Evolutionary conservation across 768 basidiomycete genomes (phyloP).

Genomic region (Hericium rajendrae): DNA sequence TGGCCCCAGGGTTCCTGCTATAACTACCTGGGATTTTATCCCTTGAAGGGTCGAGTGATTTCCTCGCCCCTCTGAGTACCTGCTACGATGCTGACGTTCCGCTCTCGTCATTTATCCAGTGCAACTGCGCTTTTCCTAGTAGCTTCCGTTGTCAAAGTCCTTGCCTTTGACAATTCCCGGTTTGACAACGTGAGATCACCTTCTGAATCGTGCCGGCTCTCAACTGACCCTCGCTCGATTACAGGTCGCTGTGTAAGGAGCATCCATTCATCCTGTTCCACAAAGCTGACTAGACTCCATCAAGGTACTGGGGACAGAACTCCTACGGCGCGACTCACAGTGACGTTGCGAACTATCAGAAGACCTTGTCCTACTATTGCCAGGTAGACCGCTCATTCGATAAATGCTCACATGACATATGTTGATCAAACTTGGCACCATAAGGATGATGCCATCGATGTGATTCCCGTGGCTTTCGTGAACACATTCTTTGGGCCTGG

Average conservation of each 20-base stretch:
- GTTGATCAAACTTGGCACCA: conserved; percentile 3
- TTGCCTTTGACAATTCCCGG: conserved; percentile 45
- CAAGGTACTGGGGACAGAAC: conserved; percentile 69
- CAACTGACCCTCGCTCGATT: neutral
- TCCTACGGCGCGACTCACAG: conserved; percentile 53
- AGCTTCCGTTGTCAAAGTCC: too few species aligned
- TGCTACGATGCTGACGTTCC: too few species aligned
- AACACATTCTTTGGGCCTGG: conserved; percentile 57
- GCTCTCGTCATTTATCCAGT: too few species aligned
- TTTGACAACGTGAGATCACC: conserved; percentile 44
- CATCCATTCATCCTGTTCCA: neutral
- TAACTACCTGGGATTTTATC: too few species aligned
- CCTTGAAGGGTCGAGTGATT: too few species aligned
- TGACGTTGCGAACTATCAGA: conserved; percentile 48
- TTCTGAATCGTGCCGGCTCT: too few species aligned
- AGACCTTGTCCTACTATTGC: conserved; percentile 56
- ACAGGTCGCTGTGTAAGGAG: conserved; percentile 47
- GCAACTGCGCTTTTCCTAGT: too few species aligned
- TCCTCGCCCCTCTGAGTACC: too few species aligned
- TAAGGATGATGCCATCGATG: conserved; percentile 59
- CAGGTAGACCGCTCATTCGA: conserved; percentile 26
- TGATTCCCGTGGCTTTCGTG: conserved; percentile 62
- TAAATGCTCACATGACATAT: neutral
- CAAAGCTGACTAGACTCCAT: neutral
- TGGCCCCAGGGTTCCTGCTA: too few species aligned